Evolutionary conservation across 495 filamentous ascomycete species (phyloP).

Genomic region (Parmelia sp.): DNA sequence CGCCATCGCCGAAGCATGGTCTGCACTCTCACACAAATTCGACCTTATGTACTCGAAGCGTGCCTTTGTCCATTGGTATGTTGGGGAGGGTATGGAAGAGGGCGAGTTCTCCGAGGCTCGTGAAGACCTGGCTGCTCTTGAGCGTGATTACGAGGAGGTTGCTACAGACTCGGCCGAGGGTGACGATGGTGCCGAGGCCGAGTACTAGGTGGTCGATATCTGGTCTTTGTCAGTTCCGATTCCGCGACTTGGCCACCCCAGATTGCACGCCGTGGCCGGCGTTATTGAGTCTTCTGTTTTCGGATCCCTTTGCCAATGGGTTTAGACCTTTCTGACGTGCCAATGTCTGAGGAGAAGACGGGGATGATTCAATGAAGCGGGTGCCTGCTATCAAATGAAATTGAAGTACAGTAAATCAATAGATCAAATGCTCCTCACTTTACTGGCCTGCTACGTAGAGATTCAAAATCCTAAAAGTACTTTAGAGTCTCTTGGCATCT

Average conservation of each 20-base stretch:
- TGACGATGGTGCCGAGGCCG: conserved; percentile 81
- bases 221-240: conserved; percentile 7
- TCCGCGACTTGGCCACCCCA: conserved; percentile 13
- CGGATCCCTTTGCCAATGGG: conserved; percentile 5
- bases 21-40: conserved; percentile 95
- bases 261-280: conserved; percentile 17
- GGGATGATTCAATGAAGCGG: conserved; percentile 22
- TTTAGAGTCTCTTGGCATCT: background rate
- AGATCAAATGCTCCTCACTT: background rate
- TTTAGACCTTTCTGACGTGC: conserved; percentile 21
- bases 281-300: conserved; percentile 7
- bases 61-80: conserved; percentile 99
- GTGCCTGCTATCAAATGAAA: conserved; percentile 5
- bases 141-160: conserved; percentile 99
- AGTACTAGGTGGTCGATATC: conserved; percentile 67
- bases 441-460: background rate
- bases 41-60: conserved; percentile 99
- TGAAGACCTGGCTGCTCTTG: conserved; percentile 94
- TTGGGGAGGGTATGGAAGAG: conserved; percentile 99
- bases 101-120: conserved; percentile 98
- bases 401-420: conserved; percentile 14
- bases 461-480: too few relatives aligned
- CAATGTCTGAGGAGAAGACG: conserved; percentile 13
- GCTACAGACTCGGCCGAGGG: conserved; percentile 90
- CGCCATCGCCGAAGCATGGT: conserved; percentile 97